phyloP scores from a whole-genome alignment of 2,329 filamentous ascomycete genomes.

The Phyllosticta citribraziliensis region DNA sequence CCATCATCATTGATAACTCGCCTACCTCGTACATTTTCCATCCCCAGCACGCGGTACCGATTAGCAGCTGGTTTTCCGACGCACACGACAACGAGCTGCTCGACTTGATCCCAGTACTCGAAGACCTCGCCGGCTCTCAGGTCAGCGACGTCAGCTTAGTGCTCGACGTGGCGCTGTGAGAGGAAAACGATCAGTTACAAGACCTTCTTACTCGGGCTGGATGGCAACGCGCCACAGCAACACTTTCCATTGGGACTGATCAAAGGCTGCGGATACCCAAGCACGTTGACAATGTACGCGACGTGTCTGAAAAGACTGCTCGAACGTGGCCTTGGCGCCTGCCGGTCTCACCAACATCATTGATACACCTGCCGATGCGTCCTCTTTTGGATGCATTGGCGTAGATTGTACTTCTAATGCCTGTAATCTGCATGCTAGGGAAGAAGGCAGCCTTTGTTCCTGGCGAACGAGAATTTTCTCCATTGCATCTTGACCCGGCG shows the following conservation, averaged over 20 bases:
- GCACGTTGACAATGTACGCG: neutral
- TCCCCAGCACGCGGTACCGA: conserved; percentile 94
- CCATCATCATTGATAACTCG: conserved; percentile 99
- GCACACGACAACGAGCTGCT: conserved; percentile 98
- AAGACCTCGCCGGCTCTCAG: conserved; percentile 81
- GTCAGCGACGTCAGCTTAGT: conserved; percentile 96
- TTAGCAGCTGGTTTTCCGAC: conserved; percentile 99
- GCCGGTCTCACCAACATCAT: neutral
- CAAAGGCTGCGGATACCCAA: neutral
- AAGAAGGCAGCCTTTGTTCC: conserved; percentile 8
- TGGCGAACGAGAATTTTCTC: conserved; percentile 8
- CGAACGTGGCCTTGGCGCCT: conserved; percentile 1
- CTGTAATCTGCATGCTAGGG: conserved; percentile 11
- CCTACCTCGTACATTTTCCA: conserved; percentile 99
- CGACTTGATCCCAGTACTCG: conserved; percentile 93
- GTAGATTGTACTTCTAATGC: conserved; percentile 12
- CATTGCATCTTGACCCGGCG: neutral
- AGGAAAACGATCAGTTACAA: conserved; percentile 2
- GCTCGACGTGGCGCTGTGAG: conserved; percentile 69
- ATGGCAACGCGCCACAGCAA: neutral
- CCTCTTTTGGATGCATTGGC: conserved; percentile 6
- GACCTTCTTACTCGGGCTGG: neutral
- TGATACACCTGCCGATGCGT: conserved; percentile 6
- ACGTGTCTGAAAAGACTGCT: neutral
- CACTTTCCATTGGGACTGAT: neutral